phyloP scores from a whole-genome alignment of 2,329 filamentous ascomycete genomes.

The Clarireedia paspali region DNA sequence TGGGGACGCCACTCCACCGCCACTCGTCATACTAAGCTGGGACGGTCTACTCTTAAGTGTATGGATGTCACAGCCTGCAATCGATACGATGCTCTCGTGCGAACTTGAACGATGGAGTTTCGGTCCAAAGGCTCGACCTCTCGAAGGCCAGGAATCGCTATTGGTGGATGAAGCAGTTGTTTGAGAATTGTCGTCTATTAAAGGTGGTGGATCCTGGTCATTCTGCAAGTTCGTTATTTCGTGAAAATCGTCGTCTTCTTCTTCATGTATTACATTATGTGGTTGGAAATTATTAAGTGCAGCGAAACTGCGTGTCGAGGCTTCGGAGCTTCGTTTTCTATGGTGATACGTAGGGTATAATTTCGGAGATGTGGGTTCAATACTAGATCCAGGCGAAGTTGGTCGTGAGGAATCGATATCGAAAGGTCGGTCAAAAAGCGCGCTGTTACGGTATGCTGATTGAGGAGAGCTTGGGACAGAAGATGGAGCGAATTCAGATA shows the following conservation, averaged over 20 bases:
- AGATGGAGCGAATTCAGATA: conserved; percentile 58
- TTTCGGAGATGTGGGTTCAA: conserved; percentile 57
- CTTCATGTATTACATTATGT: conserved; percentile 29
- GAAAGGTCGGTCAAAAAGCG: conserved; percentile 68
- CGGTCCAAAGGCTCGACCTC: conserved; percentile 31
- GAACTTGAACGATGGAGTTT: conserved; percentile 60
- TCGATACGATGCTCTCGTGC: conserved; percentile 83
- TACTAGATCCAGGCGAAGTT: conserved; percentile 72
- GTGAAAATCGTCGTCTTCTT: conserved; percentile 29
- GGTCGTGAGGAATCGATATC: conserved; percentile 62
- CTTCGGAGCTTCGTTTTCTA: conserved; percentile 48
- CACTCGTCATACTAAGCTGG: conserved; percentile 54
- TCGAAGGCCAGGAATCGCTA: conserved; percentile 18
- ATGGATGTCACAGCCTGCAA: conserved; percentile 84
- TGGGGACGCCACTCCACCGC: conserved; percentile 26
- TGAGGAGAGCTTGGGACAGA: conserved; percentile 77
- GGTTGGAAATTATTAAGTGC: conserved; percentile 29
- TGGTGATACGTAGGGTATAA: conserved; percentile 43
- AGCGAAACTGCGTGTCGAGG: conserved; percentile 42
- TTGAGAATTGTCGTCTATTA: conserved; percentile 20
- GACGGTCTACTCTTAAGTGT: conserved; percentile 68
- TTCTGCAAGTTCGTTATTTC: conserved; percentile 21
- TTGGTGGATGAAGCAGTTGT: conserved; percentile 17
- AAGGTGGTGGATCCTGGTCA: conserved; percentile 12
- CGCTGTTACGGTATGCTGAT: conserved; percentile 62